Evolutionary conservation across 2,329 filamentous ascomycete species (phyloP).

Genomic region (Trichoderma aggressivum): DNA sequence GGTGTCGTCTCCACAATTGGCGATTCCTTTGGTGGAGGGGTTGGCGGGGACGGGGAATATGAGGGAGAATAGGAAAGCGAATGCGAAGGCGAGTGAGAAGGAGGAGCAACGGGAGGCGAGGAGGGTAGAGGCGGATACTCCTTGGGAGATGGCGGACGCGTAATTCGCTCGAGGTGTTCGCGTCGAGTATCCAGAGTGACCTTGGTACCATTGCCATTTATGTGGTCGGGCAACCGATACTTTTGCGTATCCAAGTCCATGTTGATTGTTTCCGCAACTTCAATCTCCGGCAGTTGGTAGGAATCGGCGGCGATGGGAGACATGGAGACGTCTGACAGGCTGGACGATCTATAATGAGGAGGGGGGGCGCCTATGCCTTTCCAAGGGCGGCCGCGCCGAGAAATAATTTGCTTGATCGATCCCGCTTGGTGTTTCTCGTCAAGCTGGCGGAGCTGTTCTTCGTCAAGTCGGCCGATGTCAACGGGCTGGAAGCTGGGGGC

Average conservation of each 20-base stretch:
- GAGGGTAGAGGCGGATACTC: conserved; percentile 9
- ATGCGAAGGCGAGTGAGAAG: neutral
- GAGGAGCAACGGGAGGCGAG: conserved; percentile 21
- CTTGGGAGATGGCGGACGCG: conserved; percentile 37
- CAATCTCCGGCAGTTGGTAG: conserved; percentile 51
- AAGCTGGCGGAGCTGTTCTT: conserved; percentile 66
- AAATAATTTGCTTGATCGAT: conserved; percentile 48
- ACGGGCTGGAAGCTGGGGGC: conserved; percentile 28
- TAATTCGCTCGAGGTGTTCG: conserved; percentile 54
- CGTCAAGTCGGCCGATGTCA: conserved; percentile 65
- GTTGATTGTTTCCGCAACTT: conserved; percentile 38
- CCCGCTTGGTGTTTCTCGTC: conserved; percentile 63
- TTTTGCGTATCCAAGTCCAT: conserved; percentile 67
- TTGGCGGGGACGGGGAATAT: conserved; percentile 31
- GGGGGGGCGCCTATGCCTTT: conserved; percentile 54
- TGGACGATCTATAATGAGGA: conserved; percentile 20
- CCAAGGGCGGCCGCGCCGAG: conserved; percentile 69
- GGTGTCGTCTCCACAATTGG: conserved; percentile 22
- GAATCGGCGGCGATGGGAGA: conserved; percentile 30
- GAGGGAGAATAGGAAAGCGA: conserved; percentile 3
- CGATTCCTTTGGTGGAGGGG: conserved; percentile 41
- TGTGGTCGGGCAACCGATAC: conserved; percentile 69
- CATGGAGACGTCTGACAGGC: conserved; percentile 25
- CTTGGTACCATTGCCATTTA: conserved; percentile 65
- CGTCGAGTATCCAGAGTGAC: conserved; percentile 54